Percentiles rank a stretch among this genome's conserved stretches.
These are phyloP conservation scores for Blastobotrys apis DNA, from an alignment of 1,139 yeast species.

Conservation along the genomic window DNA sequence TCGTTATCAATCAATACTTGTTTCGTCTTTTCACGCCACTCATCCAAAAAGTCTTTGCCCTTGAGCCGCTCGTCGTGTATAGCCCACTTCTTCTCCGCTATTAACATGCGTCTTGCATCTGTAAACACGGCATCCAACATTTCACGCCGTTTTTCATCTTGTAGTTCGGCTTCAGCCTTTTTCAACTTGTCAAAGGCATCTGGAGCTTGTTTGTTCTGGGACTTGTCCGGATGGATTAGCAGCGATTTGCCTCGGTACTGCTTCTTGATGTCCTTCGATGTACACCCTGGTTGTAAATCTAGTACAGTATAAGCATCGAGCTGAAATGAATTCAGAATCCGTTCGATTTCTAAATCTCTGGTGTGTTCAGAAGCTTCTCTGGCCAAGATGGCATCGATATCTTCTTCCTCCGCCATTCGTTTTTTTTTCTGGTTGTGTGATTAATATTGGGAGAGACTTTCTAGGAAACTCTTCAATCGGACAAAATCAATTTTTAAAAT, in stretches of 20 bases:
- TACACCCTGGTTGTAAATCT: slow-evolving; percentile 50
- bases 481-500: no score
- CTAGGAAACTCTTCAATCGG: no score
- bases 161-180: slow-evolving; percentile 37
- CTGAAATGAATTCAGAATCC: slow-evolving; percentile 47
- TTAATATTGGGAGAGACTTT: no score
- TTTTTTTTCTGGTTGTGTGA: neutral
- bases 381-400: slow-evolving; percentile 31
- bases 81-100: slow-evolving; percentile 45
- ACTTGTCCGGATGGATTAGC: slow-evolving; percentile 67
- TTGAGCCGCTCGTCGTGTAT: slow-evolving; percentile 39
- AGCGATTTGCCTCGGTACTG: slow-evolving; percentile 56
- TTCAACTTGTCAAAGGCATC: slow-evolving; percentile 54
- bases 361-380: slow-evolving; percentile 31
- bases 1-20: slow-evolving; percentile 44
- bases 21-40: slow-evolving; percentile 41
- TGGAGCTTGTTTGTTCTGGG: slow-evolving; percentile 52
- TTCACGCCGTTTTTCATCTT: slow-evolving; percentile 35
- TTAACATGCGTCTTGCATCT: slow-evolving; percentile 42
- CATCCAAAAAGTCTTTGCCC: slow-evolving; percentile 39
- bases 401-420: slow-evolving; percentile 19
- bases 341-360: slow-evolving; percentile 50
- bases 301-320: slow-evolving; percentile 55
- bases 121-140: slow-evolving; percentile 41
- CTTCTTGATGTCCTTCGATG: slow-evolving; percentile 41